Percentiles rank a stretch among this genome's conserved stretches.
Conservation (phyloP, 2,329 filamentous ascomycete genomes). For the Ambrosiella beaveri region DNA sequence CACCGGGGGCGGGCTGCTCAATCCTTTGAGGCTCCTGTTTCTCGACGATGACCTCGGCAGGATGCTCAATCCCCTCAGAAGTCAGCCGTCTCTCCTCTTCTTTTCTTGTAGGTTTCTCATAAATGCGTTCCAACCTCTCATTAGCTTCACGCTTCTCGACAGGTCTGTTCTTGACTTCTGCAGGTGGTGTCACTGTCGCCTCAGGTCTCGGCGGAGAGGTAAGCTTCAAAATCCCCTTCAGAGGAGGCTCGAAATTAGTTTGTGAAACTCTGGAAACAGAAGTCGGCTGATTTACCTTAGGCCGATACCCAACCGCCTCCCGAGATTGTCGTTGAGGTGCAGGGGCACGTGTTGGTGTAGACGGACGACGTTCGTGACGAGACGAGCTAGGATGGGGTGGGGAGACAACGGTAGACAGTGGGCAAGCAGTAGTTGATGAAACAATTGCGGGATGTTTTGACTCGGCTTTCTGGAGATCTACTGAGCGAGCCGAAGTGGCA, state of each 20-base stretch:
- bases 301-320: neutral
- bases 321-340: neutral
- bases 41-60: neutral
- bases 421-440: no score
- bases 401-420: no score
- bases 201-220: neutral
- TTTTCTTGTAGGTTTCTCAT: constrained; percentile 14
- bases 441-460: no score
- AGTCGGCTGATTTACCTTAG: neutral
- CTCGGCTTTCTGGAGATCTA: neutral
- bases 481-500: neutral
- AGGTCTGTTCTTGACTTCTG: neutral
- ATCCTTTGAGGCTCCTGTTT: neutral
- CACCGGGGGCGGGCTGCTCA: neutral
- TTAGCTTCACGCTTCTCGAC: neutral
- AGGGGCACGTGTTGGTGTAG: neutral
- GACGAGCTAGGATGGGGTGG: neutral
- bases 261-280: neutral
- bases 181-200: neutral
- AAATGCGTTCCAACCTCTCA: neutral
- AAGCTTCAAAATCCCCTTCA: neutral
- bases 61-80: neutral
- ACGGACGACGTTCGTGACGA: neutral
- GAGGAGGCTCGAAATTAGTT: neutral
- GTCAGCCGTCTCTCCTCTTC: constrained; percentile 25